Conservation (phyloP, 2,329 filamentous ascomycete species). For the Cladosporium sp. region DNA sequence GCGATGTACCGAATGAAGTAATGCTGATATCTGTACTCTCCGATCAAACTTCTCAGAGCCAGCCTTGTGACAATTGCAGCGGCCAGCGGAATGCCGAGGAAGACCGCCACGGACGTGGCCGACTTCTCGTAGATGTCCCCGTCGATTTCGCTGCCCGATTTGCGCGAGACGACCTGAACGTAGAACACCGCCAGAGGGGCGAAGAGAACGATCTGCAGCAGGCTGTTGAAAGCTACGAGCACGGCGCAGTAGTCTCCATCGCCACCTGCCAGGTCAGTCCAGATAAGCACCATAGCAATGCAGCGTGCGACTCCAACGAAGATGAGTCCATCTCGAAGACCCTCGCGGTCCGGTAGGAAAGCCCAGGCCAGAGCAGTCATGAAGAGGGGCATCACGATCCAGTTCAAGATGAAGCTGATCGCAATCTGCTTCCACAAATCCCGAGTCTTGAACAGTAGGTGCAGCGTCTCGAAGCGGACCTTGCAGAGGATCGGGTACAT, state of each 20-base stretch:
- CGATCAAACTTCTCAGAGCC: conserved; percentile 48
- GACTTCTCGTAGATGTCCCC: conserved; percentile 43
- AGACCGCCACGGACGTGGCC: conserved; percentile 75
- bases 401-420: conserved; percentile 73
- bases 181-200: conserved; percentile 44
- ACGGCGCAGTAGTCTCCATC: conserved; percentile 74
- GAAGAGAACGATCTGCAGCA: conserved; percentile 44
- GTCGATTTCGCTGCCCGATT: conserved; percentile 35
- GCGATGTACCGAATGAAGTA: conserved; percentile 64
- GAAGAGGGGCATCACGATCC: conserved; percentile 73
- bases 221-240: conserved; percentile 43
- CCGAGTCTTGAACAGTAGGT: conserved; percentile 55
- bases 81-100: conserved; percentile 73
- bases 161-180: conserved; percentile 56
- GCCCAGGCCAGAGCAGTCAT: conserved; percentile 72
- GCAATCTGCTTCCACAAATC: conserved; percentile 71
- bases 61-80: conserved; percentile 74
- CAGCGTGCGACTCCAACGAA: conserved; percentile 79
- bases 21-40: conserved; percentile 57
- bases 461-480: conserved; percentile 69
- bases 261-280: conserved; percentile 71
- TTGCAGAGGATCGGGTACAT: conserved; percentile 94
- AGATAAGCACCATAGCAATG: conserved; percentile 83
- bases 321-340: conserved; percentile 57
- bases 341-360: conserved; percentile 45